Evolutionary conservation across 78 protist species (phyloP), one percentile per base, ranked within the genome.

Genomic region (Guillardia theta): DNA sequence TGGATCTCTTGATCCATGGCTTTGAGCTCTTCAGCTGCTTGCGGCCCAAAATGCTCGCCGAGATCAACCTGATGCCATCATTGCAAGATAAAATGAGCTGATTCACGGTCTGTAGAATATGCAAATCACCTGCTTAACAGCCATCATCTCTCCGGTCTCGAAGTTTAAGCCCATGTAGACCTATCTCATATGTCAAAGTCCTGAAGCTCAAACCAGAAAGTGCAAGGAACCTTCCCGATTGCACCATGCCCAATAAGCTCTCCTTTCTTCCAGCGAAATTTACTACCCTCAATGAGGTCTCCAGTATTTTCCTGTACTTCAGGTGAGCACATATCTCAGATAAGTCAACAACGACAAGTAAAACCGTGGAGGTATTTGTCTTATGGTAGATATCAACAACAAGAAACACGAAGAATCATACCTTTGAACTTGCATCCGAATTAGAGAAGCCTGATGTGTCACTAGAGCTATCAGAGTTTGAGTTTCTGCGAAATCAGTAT

Each of bases 81-180:
- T n/a, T n/a, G n/a, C n/a, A n/a, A n/a, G n/a, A n/a, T n/a, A n/a
- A n/a, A n/a, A n/a, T n/a, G n/a, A n/a, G n/a, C n/a, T n/a, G n/a
- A n/a, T n/a, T n/a, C n/a, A n/a, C n/a, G n/a, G n/a, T n/a, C n/a
- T n/a, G n/a, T n/a, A n/a, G n/a, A n/a, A n/a, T n/a, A n/a, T n/a
- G n/a, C n/a, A n/a, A n/a, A n/a, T n/a, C 80, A 64, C 80, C 39
- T 43, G 45, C 50, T 43, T 78, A 18, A 78, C 90, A 6, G 90
- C 90, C 90, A 78, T 78, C 90, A 78, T 78, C 90, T 78, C 53
- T 30, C 90, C 90, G 53, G 90, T 78, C 50, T 78, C 90, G 18
- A 78, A 43, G 8, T 78, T 43, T 3, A 78, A 48, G 37, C 90
- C 90, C 90, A 78, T 78, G 90, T 78, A 78, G 37, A 70, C 87